Base-by-base conservation (phyloP, 2,329 filamentous ascomycete genomes). In the Talaromyces sp. region DNA sequence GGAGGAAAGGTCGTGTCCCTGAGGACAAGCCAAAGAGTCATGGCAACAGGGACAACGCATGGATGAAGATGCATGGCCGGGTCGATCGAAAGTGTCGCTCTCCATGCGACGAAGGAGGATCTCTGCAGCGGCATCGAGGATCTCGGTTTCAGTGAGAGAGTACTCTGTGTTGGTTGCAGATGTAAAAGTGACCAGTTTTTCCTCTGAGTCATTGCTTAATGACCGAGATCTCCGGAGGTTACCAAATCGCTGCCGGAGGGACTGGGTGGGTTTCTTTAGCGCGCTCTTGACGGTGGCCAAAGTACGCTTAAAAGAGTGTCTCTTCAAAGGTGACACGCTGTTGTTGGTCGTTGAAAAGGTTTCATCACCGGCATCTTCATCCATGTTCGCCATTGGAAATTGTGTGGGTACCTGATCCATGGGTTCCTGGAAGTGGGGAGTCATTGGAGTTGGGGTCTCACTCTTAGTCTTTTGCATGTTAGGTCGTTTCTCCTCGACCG, bases 41-140 rank as follows among this genome's bases (percentile, higher is more conserved):
- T 28, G 32, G 39, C 60, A 62, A 33, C 57, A 59, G 25, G 60
- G 60, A 59, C 60, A 62, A 56, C 55, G 56, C 15, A 58, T 7
- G 11, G 11, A 17, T n/a, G 9, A 39, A 19, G 51, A 36, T 51
- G 7, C 10, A 19, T 10, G 32, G 15, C 4, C n/a, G 15, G 22
- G 4, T 7, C 27, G 13, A 13, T 55, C 30, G 32, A 44, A 25
- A 30, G 22, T 19, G 17, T 55, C 52, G 42, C 22, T 53, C 8
- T 42, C 22, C 51, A 59, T 39, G 27, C 60, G 60, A 33, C n/a
- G 7, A n/a, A 59, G 51, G 13, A 59, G 10, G 9, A 62, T 59
- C 51, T 56, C 15, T 2, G 58, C n/a, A 22, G 56, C 57, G 25
- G 57, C 56, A 1, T 62, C 60, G 8, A 62, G 42, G 13, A 62